phyloP scores from a whole-genome alignment of 257 asterid species.

The Lycium ferocissimum region DNA sequence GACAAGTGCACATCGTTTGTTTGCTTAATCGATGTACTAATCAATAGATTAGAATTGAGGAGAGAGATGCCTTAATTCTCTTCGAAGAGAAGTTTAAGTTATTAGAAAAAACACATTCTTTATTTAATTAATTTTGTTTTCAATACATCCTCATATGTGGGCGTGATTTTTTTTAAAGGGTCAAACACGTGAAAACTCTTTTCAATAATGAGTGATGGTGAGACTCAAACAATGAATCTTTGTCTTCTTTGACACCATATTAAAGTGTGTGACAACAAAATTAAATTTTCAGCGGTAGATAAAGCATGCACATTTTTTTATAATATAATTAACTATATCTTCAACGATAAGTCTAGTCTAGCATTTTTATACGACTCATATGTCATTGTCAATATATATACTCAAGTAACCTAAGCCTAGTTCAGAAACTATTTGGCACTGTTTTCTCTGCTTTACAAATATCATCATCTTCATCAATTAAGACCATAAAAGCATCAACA shows the following conservation, averaged over 20 bases:
- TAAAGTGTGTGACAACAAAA: background rate
- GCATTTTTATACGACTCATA: background rate
- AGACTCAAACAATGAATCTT: background rate
- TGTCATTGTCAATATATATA: slow-evolving; percentile 36
- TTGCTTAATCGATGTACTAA: slow-evolving; percentile 44
- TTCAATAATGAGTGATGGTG: background rate
- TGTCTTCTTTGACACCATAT: background rate
- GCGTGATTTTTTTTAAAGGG: background rate
- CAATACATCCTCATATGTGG: background rate
- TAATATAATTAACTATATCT: background rate
- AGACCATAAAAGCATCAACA: slow-evolving; percentile 15
- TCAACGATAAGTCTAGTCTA: background rate
- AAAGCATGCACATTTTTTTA: background rate
- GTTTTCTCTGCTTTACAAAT: slow-evolving; percentile 50
- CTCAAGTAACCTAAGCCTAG: slow-evolving; percentile 37
- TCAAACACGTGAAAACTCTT: background rate
- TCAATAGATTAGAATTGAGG: slow-evolving; percentile 43
- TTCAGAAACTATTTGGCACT: slow-evolving; percentile 50
- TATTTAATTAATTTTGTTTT: background rate
- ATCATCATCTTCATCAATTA: slow-evolving; percentile 27
- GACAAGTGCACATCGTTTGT: background rate
- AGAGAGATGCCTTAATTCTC: slow-evolving; percentile 57
- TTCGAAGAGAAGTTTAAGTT: slow-evolving; percentile 24
- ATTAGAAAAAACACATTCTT: background rate
- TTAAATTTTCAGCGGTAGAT: too few species aligned